Evolutionary conservation across 805 yeast species (phyloP).

Genomic region (Kuraishia borneana): DNA sequence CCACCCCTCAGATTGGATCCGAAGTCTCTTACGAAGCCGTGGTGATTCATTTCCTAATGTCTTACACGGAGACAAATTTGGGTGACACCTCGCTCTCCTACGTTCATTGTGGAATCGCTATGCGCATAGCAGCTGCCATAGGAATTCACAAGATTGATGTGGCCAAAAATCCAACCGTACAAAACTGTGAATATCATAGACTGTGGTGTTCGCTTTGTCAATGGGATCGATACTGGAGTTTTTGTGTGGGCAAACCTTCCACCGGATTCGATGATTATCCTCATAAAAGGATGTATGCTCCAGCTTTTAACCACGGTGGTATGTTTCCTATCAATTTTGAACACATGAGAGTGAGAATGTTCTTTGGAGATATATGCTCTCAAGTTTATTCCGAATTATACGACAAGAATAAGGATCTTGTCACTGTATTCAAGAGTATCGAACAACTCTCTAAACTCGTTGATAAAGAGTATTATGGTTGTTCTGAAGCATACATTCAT

Average conservation of each 20-base stretch:
- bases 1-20: constrained; percentile 10
- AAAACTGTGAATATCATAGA: constrained; percentile 8
- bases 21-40: constrained; percentile 11
- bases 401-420: constrained; percentile 9
- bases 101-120: constrained; percentile 10
- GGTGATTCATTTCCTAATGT: constrained; percentile 9
- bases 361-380: constrained; percentile 9
- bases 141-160: constrained; percentile 9
- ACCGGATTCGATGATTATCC: constrained; percentile 7
- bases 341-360: constrained; percentile 11
- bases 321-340: constrained; percentile 9
- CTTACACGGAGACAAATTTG: constrained; percentile 10
- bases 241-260: constrained; percentile 14
- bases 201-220: constrained; percentile 13
- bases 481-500: constrained; percentile 6
- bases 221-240: constrained; percentile 15
- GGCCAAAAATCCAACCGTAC: constrained; percentile 4
- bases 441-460: constrained; percentile 9
- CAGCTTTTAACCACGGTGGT: constrained; percentile 4
- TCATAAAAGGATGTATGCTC: constrained; percentile 4
- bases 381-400: constrained; percentile 12
- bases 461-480: constrained; percentile 8
- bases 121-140: constrained; percentile 9
- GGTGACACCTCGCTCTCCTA: constrained; percentile 14
- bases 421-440: constrained; percentile 9